Evolutionary conservation across 345 rosid genomes (phyloP).

Genomic region (Murraya koenigii): DNA sequence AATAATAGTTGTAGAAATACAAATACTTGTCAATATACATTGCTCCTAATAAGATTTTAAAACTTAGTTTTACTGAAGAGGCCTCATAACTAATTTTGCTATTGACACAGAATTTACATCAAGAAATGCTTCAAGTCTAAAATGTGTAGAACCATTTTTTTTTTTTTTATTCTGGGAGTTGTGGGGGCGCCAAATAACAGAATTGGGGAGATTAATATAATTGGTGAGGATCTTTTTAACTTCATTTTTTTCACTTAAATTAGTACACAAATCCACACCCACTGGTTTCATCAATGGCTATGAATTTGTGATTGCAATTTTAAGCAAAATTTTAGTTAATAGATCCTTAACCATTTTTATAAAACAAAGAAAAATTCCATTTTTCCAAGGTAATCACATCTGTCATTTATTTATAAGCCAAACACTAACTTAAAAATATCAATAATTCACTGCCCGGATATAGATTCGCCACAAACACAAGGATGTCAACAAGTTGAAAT

Average conservation of each 20-base stretch:
- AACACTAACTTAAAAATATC: not conserved
- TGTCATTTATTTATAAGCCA: not conserved
- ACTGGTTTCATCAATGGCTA: not conserved
- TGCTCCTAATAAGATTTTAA: too few relatives aligned
- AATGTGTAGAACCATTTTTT: not conserved
- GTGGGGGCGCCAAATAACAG: not conserved
- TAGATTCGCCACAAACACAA: not conserved
- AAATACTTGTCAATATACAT: too few relatives aligned
- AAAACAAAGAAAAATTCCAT: not conserved
- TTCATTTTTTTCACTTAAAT: too few relatives aligned
- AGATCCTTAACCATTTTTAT: not conserved
- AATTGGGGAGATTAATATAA: not conserved
- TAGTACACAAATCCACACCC: not conserved
- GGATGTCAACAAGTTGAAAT: slow-evolving; percentile 10
- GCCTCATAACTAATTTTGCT: not conserved
- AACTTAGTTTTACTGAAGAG: not conserved
- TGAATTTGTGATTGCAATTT: not conserved
- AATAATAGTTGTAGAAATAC: too few relatives aligned
- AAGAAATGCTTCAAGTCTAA: not conserved
- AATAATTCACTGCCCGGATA: not conserved
- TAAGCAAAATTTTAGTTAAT: not conserved
- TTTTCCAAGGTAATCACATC: not conserved
- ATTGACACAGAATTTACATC: not conserved
- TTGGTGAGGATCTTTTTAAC: not conserved
- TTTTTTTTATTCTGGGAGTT: too few relatives aligned